Conservation (phyloP, 176 grass and related monocot species). For the Raddia guianensis region DNA sequence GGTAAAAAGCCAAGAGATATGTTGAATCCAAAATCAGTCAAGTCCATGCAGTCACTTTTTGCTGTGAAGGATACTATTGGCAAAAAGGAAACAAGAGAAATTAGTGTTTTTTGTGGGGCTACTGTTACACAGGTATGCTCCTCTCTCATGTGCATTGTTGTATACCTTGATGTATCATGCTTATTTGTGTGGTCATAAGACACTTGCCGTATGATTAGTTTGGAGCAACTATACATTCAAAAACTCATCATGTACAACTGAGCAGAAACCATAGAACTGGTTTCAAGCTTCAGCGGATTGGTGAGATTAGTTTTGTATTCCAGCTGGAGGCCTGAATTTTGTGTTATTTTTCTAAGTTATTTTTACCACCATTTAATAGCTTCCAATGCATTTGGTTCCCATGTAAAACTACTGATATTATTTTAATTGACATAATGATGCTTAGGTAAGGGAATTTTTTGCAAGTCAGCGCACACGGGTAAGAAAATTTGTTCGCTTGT, state of each 20-base stretch:
- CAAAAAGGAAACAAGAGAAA: conserved; percentile 90
- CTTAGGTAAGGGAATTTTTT: conserved; percentile 88
- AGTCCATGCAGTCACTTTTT: conserved; percentile 94
- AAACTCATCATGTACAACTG: not conserved
- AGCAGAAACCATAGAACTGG: conserved; percentile 10
- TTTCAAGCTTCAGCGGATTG: not conserved
- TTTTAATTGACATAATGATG: not conserved
- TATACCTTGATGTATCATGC: conserved; percentile 25
- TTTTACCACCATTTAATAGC: not conserved
- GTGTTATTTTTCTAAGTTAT: not conserved
- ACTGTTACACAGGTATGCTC: conserved; percentile 83
- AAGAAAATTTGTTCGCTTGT: conserved; percentile 77
- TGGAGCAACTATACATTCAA: not conserved
- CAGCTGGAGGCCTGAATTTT: not conserved
- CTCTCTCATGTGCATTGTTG: conserved; percentile 14
- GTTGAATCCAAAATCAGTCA: conserved; percentile 90
- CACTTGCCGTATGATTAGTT: not conserved
- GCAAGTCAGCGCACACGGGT: conserved; percentile 76
- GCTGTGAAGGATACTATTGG: conserved; percentile 93
- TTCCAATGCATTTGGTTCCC: not conserved
- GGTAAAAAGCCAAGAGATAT: conserved; percentile 94
- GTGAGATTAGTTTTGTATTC: not conserved
- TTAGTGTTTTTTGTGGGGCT: conserved; percentile 76
- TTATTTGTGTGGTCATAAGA: conserved; percentile 16
- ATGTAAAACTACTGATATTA: not conserved